Evolutionary conservation across 305 asterid genomes (phyloP).

Genomic region (Fraxinus ornus): DNA sequence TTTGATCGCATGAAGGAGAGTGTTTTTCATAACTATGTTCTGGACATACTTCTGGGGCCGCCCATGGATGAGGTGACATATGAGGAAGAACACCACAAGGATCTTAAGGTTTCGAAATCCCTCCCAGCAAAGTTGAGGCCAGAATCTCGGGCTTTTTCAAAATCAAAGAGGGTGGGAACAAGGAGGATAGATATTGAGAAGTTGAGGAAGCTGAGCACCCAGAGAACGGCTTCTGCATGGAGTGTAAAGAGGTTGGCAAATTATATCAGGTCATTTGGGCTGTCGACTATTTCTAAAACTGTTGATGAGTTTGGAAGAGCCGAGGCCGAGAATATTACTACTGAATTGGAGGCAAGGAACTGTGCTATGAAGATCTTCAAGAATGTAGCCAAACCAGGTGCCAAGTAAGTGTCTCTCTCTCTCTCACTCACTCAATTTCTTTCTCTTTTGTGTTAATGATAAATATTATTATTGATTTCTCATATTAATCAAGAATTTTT

Average conservation of each 20-base stretch:
- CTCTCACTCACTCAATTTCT: neutral
- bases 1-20: slow-evolving; percentile 71
- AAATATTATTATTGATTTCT: neutral
- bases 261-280: slow-evolving; percentile 49
- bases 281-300: slow-evolving; percentile 49
- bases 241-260: slow-evolving; percentile 49
- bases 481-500: neutral
- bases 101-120: slow-evolving; percentile 25
- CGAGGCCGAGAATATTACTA: slow-evolving; percentile 40
- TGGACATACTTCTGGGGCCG: slow-evolving; percentile 55
- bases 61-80: slow-evolving; percentile 43
- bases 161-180: slow-evolving; percentile 28
- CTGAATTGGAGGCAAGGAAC: slow-evolving; percentile 52
- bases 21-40: slow-evolving; percentile 56
- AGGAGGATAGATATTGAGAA: slow-evolving; percentile 54
- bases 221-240: slow-evolving; percentile 52
- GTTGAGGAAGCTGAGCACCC: slow-evolving; percentile 48
- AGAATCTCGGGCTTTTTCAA: slow-evolving; percentile 35
- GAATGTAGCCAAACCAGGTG: slow-evolving; percentile 58
- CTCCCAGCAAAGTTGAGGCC: slow-evolving; percentile 31
- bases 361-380: slow-evolving; percentile 56
- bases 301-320: slow-evolving; percentile 45
- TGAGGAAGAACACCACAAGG: slow-evolving; percentile 26
- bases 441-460: neutral
- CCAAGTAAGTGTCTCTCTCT: slow-evolving; percentile 46